These are phyloP conservation scores for Daldinia eschscholtzii DNA, from an alignment of 2,329 filamentous ascomycete species.

Conservation along the genomic window DNA sequence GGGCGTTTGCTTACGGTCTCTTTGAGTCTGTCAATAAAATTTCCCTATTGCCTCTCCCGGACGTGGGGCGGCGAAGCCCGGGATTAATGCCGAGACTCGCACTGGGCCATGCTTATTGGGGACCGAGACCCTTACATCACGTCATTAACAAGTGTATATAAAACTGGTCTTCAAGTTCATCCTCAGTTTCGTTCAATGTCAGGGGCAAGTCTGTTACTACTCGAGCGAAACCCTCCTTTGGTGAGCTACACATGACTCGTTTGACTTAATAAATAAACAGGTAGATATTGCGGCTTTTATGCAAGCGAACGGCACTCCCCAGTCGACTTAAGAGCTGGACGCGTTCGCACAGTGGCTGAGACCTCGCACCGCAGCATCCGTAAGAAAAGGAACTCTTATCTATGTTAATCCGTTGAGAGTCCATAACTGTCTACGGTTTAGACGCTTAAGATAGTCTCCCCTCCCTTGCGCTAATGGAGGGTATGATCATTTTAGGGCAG, in stretches of 20 bases:
- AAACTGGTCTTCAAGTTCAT: slow-evolving; percentile 6
- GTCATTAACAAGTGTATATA: slow-evolving; percentile 1
- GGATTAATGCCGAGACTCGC: slow-evolving; percentile 29
- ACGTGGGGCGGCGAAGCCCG: slow-evolving; percentile 27
- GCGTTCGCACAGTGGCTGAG: slow-evolving; percentile 42
- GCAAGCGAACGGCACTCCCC: slow-evolving; percentile 23
- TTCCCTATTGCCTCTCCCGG: slow-evolving; percentile 14
- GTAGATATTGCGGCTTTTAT: slow-evolving; percentile 2
- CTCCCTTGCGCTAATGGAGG: slow-evolving; percentile 19
- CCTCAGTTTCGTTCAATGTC: not conserved
- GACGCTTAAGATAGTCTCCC: not conserved
- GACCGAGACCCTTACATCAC: slow-evolving; percentile 18
- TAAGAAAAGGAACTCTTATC: slow-evolving; percentile 4
- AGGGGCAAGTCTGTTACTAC: not conserved
- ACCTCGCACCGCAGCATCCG: slow-evolving; percentile 36
- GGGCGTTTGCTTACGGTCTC: slow-evolving; percentile 31
- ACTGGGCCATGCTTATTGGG: slow-evolving; percentile 12
- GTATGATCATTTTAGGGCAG: slow-evolving; percentile 22
- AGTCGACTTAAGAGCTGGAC: slow-evolving; percentile 20
- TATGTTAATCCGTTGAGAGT: slow-evolving; percentile 20
- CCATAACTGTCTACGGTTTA: slow-evolving; percentile 10
- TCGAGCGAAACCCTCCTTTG: not conserved
- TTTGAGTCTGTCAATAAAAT: not conserved
- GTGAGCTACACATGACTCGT: not conserved
- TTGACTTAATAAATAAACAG: not conserved